A percentile compares a stretch with the other conserved stretches of the same genome.
phyloP scores from a whole-genome alignment of 768 basidiomycete species.

The Serpula lacrymans region DNA sequence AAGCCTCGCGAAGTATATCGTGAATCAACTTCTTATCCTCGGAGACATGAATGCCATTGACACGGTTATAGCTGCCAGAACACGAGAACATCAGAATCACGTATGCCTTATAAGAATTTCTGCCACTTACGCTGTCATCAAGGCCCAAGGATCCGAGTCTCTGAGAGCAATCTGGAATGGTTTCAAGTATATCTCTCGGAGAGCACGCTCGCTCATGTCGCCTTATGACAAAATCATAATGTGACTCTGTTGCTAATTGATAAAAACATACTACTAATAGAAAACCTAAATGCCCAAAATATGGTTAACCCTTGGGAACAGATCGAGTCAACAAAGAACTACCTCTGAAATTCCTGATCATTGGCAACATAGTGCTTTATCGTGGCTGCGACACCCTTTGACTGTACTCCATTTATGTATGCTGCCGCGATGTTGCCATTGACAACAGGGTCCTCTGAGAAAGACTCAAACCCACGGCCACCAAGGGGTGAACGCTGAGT shows the following conservation, averaged over 20 bases:
- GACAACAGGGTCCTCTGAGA: slow-evolving; percentile 59
- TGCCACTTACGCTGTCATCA: slow-evolving; percentile 51
- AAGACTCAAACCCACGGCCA: slow-evolving; percentile 59
- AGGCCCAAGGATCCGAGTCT: slow-evolving; percentile 51
- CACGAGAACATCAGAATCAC: slow-evolving; percentile 3
- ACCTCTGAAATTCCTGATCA: slow-evolving; percentile 59
- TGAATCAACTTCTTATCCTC: slow-evolving; percentile 49
- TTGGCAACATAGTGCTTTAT: slow-evolving; percentile 66
- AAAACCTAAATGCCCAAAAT: slow-evolving; percentile 27
- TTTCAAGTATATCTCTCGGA: slow-evolving; percentile 64
- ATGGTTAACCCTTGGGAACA: neutral
- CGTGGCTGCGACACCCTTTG: slow-evolving; percentile 52
- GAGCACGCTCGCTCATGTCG: slow-evolving; percentile 52
- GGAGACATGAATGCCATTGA: slow-evolving; percentile 58
- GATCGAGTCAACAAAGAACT: slow-evolving; percentile 12
- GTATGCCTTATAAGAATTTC: neutral
- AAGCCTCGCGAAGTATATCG: slow-evolving; percentile 49
- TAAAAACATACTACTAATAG: slow-evolving; percentile 39
- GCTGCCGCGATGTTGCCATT: slow-evolving; percentile 55
- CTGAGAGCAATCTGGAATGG: slow-evolving; percentile 61
- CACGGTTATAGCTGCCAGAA: slow-evolving; percentile 48
- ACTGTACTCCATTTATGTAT: slow-evolving; percentile 62
- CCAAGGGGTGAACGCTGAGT: slow-evolving; percentile 59
- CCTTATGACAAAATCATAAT: slow-evolving; percentile 21
- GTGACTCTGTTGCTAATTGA: no score